Conservation (phyloP, 108 stramenopile genomes). For the Nitzschia palea region DNA sequence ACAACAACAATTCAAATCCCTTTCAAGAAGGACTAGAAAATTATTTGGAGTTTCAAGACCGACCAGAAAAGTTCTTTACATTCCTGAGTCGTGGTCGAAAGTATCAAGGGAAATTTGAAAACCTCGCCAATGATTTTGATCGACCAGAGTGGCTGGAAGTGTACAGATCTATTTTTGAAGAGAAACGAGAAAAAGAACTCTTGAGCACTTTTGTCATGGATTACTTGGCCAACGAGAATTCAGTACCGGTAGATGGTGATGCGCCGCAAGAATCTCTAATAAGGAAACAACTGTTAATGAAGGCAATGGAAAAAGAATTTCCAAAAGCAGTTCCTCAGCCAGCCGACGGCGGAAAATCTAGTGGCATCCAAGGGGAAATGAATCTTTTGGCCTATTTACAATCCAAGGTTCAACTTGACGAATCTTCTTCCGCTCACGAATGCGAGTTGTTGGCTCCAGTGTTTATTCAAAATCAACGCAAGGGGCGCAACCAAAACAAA, state of each 20-base stretch:
- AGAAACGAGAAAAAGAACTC: background rate
- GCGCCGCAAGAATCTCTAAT: background rate
- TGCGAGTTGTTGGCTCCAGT: background rate
- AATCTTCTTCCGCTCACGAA: background rate
- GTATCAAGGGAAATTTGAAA: conserved; percentile 11
- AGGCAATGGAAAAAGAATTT: background rate
- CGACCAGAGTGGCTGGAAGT: background rate
- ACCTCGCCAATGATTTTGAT: conserved; percentile 1
- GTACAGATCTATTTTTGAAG: background rate
- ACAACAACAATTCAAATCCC: background rate
- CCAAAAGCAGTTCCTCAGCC: background rate
- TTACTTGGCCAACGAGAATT: too few relatives aligned
- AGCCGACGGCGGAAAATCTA: conserved; percentile 3
- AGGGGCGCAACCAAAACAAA: background rate
- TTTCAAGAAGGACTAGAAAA: conserved; percentile 7
- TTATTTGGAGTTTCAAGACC: background rate
- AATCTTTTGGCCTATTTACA: background rate
- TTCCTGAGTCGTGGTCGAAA: conserved; percentile 1
- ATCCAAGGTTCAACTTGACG: background rate
- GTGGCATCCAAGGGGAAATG: background rate
- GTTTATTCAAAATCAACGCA: background rate
- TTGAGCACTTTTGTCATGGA: background rate
- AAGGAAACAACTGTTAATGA: background rate
- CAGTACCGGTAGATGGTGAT: too few relatives aligned
- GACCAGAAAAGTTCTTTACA: conserved; percentile 4